Evolutionary conservation across 129 eudicot genomes (phyloP), one percentile per base, ranked within the genome.

Genomic region (Rutidosis leptorrhynchoides): DNA sequence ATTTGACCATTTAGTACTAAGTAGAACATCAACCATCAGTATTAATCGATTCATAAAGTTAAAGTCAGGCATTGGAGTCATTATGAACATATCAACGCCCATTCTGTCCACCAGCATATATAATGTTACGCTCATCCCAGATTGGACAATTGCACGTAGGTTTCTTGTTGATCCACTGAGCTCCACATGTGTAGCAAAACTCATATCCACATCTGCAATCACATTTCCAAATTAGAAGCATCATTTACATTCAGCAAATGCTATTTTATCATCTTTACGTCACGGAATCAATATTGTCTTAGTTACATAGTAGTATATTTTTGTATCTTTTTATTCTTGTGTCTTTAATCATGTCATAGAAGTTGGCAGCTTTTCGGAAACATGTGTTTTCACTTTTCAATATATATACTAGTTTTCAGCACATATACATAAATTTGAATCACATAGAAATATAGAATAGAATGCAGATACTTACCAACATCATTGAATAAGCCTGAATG

Each of bases 161-260:
- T 67, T 75, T 82, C 84, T 86, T 86, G 65, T 83, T 56, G 65
- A 66, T 72, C 95, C 95, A 85, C 64, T 73, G 80, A 22, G 90
- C 88, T 78, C 96, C 96, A 73, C 96, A 89, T 2, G 73, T 68
- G 58, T 89, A 89, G 73, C 96, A 85, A 51, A 89, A 89, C 75
- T 89, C 85, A 62, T 77, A 63, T 26, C 95, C 95, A 75, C 96
- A 89, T 75, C 96, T 89, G 77, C 78, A 64, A 62, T 37, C 21
- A 20, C 60, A 58, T 46, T 25, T 32, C 16, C 15, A 70, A 52
- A 21, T 19, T 48, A 67, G 17, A 46, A 26, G n/a, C 55, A 67
- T 19, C 7, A 43, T 42, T 20, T 35, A 63, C 30, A 11, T 14
- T 21, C 52, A 22, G 52, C 14, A 62, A 35, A 19, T 32, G 66